Evolutionary conservation across 2,329 filamentous ascomycete genomes (phyloP).

Genomic region (Thielaviopsis euricoi): DNA sequence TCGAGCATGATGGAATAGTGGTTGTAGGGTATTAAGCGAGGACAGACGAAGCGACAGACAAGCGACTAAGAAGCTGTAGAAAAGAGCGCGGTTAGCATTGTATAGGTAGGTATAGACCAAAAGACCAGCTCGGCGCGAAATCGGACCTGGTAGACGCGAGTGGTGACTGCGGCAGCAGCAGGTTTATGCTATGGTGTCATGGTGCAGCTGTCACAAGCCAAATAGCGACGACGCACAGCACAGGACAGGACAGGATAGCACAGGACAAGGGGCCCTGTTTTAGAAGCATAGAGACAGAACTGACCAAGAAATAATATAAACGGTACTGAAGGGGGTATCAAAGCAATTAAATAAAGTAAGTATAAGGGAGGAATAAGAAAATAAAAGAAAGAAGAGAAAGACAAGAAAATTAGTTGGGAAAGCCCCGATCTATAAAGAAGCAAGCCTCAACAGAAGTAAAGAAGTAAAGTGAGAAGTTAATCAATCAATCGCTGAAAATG

Average conservation of each 20-base stretch:
- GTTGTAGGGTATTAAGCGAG: neutral
- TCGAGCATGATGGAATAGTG: slow-evolving; percentile 57
- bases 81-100: neutral
- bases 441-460: neutral
- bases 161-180: no score
- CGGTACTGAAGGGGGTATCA: neutral
- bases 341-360: neutral
- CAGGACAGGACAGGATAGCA: no score
- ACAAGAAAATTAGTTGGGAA: neutral
- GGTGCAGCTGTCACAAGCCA: neutral
- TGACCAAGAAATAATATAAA: neutral
- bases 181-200: neutral
- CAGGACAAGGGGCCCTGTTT: neutral
- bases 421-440: neutral
- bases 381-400: neutral
- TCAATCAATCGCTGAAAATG: no score
- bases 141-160: neutral
- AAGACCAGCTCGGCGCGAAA: neutral
- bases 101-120: no score
- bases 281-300: neutral
- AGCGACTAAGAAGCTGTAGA: neutral
- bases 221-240: neutral
- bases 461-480: no score
- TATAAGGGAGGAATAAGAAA: neutral
- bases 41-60: neutral